Evolutionary conservation across 2,329 filamentous ascomycete species (phyloP).

Genomic region (Truncatella angustata): DNA sequence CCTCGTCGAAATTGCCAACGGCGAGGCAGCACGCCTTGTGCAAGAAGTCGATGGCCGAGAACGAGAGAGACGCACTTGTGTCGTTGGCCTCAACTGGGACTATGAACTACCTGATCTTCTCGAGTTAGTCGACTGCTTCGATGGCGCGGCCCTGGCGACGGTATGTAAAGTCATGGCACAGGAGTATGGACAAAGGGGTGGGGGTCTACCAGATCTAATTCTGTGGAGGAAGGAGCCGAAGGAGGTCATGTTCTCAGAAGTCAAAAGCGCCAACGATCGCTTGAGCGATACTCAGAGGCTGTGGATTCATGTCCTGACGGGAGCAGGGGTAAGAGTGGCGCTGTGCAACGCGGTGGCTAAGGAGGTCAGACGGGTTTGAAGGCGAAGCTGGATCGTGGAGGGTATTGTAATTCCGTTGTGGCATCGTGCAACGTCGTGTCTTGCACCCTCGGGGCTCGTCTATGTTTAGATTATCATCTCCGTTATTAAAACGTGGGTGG

Average conservation of each 20-base stretch:
- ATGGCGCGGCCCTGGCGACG: slow-evolving; percentile 74
- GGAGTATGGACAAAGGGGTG: slow-evolving; percentile 83
- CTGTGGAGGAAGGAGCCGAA: slow-evolving; percentile 64
- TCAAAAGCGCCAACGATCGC: slow-evolving; percentile 85
- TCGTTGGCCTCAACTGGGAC: slow-evolving; percentile 91
- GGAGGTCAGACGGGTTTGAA: slow-evolving; percentile 43
- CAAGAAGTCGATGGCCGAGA: slow-evolving; percentile 67
- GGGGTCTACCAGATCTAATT: slow-evolving; percentile 89
- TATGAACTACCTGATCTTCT: slow-evolving; percentile 76
- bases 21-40: slow-evolving; percentile 66
- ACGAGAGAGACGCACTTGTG: slow-evolving; percentile 70
- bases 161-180: slow-evolving; percentile 94
- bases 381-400: too few species aligned
- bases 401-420: too few species aligned
- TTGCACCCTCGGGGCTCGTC: too few species aligned
- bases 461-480: too few species aligned
- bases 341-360: slow-evolving; percentile 65
- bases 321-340: slow-evolving; percentile 82
- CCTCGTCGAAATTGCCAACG: slow-evolving; percentile 84
- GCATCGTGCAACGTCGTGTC: too few species aligned
- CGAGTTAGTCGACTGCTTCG: slow-evolving; percentile 77
- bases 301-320: slow-evolving; percentile 92
- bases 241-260: slow-evolving; percentile 74
- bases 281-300: slow-evolving; percentile 93
- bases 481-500: too few species aligned